Base-by-base conservation (phyloP, 306 rosid species). In the Vigna reflexopilosa region DNA sequence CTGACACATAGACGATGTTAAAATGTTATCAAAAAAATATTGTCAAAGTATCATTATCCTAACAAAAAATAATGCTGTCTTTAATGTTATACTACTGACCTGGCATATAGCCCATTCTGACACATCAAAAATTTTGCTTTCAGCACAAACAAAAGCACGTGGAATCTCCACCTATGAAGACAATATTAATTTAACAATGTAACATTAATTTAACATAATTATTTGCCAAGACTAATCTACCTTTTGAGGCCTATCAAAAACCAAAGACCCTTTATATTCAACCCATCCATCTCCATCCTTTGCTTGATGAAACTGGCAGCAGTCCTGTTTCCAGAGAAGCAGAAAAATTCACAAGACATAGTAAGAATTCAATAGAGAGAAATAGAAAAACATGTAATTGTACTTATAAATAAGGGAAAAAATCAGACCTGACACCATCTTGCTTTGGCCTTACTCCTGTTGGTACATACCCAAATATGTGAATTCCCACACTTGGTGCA, bases 261-360 rank as follows among this genome's bases (percentile, higher is more conserved):
- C 91, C 81, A 96, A 82, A 28, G 99, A 87, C 52, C 99, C 99
- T 84, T 85, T 93, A 85, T 90, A 87, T 83, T 96, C 98, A n/a
- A 96, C 93, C 99, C 99, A 96, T 57, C 99, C 99, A 83, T 96
- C 99, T 78, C 99, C 99, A 79, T 96, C 99, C 85, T 91, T 93
- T 28, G 99, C 99, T 82, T 93, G 98, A 87, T 96, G 99, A 89
- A 91, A 91, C 88, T 96, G 99, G 80, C 98, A 76, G 81, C 99
- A 96, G 73, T 96, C 99, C 99, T 95, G 87, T 52, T 74, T 44
- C 71, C 88, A 73, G 55, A 75, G 66, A 69, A 74, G 77, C 75
- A 56, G 58, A 45, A 68, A 13, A 81, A 79, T 50, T 50, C 77
- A 77, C 58, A 47, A 69, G 77, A 38, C 14, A 40, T 38, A 26